These are phyloP conservation scores for Nannizziopsis arthrosporioides DNA, from an alignment of 2,329 filamentous ascomycete species.

Conservation along the genomic window DNA sequence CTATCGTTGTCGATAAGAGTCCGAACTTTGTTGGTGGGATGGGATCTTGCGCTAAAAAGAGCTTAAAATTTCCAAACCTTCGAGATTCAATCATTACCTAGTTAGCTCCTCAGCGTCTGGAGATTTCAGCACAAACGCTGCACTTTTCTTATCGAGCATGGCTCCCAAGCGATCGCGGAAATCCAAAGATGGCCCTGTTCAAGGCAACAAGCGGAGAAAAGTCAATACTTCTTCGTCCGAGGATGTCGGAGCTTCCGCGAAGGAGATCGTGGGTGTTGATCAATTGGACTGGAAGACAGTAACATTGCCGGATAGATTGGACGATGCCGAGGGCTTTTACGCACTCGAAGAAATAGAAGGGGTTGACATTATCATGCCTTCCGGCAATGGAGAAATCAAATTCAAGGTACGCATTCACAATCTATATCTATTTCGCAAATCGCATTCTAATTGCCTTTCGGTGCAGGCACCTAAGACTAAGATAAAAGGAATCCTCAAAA, in stretches of 20 bases:
- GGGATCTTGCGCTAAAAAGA: too few species aligned
- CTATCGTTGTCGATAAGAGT: not conserved
- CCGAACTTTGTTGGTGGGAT: too few species aligned
- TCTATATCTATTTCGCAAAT: not conserved
- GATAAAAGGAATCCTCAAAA: slow-evolving; percentile 20
- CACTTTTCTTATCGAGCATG: not conserved
- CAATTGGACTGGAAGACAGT: slow-evolving; percentile 54
- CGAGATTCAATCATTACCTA: not conserved
- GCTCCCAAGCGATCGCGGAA: slow-evolving; percentile 28
- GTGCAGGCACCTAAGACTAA: slow-evolving; percentile 27
- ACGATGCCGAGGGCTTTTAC: slow-evolving; percentile 89
- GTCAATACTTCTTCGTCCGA: slow-evolving; percentile 16
- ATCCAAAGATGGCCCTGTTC: slow-evolving; percentile 19
- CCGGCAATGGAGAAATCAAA: slow-evolving; percentile 40
- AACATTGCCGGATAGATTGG: slow-evolving; percentile 58
- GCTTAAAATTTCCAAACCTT: too few species aligned
- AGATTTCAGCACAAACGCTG: not conserved
- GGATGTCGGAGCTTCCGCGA: slow-evolving; percentile 17
- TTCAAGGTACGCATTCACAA: slow-evolving; percentile 27
- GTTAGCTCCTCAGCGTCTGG: not conserved
- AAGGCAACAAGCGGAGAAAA: slow-evolving; percentile 30
- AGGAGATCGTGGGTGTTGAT: slow-evolving; percentile 33
- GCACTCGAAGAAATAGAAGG: slow-evolving; percentile 85
- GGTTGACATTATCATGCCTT: slow-evolving; percentile 63
- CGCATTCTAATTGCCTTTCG: not conserved